phyloP scores from a whole-genome alignment of 2,329 filamentous ascomycete species.

The Fusarium bulbicola region DNA sequence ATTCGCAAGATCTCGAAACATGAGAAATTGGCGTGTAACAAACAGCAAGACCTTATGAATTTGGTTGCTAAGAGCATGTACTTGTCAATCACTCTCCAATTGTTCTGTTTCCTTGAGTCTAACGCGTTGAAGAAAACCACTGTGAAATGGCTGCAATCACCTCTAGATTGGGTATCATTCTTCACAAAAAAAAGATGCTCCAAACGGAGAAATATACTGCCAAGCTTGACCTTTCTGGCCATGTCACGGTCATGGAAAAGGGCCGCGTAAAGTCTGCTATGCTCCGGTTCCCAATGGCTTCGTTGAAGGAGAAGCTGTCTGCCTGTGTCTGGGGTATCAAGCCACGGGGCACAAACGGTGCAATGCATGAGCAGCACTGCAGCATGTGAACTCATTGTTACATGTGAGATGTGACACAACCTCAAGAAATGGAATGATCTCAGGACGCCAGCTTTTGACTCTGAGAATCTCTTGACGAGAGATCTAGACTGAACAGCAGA shows the following conservation, averaged over 20 bases:
- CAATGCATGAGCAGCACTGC: constrained; percentile 9
- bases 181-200: background rate
- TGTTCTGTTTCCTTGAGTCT: background rate
- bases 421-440: constrained; percentile 10
- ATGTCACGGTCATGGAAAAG: background rate
- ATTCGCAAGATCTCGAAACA: background rate
- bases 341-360: background rate
- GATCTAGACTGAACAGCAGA: constrained; percentile 2
- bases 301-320: background rate
- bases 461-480: background rate
- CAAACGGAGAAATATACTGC: background rate
- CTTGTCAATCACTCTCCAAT: background rate
- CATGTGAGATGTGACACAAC: constrained; percentile 27
- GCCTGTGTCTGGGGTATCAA: background rate
- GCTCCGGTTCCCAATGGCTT: background rate
- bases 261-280: background rate
- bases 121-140: background rate
- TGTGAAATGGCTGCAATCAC: background rate
- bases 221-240: background rate
- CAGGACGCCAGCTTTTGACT: background rate
- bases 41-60: background rate
- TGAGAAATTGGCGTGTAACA: background rate
- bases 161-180: background rate
- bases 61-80: background rate
- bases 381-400: background rate